phyloP scores from a whole-genome alignment of 202 grass and related monocot species.

The Setaria viridis region DNA sequence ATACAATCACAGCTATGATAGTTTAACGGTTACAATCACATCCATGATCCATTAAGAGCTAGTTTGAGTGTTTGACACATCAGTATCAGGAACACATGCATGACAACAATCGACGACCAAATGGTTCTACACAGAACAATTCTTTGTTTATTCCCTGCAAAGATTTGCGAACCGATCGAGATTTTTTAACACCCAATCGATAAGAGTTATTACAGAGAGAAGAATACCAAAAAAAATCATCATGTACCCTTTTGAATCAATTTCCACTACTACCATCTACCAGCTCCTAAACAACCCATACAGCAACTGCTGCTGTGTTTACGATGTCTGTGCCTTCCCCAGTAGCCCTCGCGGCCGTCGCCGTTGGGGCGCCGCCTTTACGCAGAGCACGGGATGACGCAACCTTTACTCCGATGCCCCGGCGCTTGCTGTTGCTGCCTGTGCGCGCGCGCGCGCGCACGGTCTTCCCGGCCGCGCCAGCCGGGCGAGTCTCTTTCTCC shows the following conservation, averaged over 20 bases:
- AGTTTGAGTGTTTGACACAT: background rate
- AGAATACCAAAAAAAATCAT: slow-evolving; percentile 20
- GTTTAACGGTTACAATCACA: background rate
- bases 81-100: slow-evolving; percentile 18
- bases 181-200: background rate
- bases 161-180: background rate
- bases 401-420: background rate
- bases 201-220: slow-evolving; percentile 10
- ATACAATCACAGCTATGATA: background rate
- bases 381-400: slow-evolving; percentile 23
- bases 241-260: background rate
- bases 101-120: background rate
- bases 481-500: background rate
- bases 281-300: background rate
- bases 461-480: slow-evolving; percentile 15
- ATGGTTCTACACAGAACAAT: background rate
- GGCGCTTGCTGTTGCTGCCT: background rate
- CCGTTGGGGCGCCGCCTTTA: background rate
- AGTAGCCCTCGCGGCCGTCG: slow-evolving; percentile 17
- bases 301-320: background rate
- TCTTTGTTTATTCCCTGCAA: slow-evolving; percentile 14
- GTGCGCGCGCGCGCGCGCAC: background rate
- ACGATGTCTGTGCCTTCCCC: background rate
- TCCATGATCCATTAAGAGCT: too few species aligned
- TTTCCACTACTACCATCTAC: background rate